phyloP scores from a whole-genome alignment of 192 early-diverging fungal genomes.

The Coemansia asiatica region DNA sequence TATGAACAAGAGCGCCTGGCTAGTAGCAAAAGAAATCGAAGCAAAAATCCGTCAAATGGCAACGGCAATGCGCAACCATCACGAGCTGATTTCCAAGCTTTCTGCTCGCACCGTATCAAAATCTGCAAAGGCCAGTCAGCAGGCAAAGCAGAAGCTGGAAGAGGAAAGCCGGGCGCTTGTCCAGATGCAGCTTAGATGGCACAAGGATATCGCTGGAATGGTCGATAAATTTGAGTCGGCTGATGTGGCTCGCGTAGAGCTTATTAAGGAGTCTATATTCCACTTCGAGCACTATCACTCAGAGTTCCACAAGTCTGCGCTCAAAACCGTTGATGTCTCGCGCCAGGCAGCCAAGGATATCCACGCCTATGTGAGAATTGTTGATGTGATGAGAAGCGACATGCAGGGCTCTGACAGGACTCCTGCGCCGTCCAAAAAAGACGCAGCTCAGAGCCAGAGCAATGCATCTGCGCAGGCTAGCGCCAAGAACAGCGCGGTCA shows the following conservation, averaged over 20 bases:
- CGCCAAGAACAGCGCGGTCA: not conserved
- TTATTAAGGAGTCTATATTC: conserved; percentile 36
- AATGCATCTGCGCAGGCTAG: not conserved
- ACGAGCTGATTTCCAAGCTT: conserved; percentile 45
- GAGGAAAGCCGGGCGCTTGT: conserved; percentile 30
- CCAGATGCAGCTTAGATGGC: conserved; percentile 45
- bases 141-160: conserved; percentile 38
- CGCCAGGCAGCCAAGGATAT: conserved; percentile 17
- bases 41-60: conserved; percentile 26
- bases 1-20: conserved; percentile 27
- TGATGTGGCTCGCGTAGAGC: conserved; percentile 42
- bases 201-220: conserved; percentile 26
- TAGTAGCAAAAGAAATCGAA: conserved; percentile 18
- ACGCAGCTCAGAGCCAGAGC: not conserved
- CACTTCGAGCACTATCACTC: conserved; percentile 45
- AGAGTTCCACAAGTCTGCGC: conserved; percentile 36
- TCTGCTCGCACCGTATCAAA: conserved; percentile 41
- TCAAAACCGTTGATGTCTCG: conserved; percentile 6
- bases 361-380: conserved; percentile 13
- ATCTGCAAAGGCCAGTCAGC: conserved; percentile 34
- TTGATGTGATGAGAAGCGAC: conserved; percentile 16
- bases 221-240: conserved; percentile 45
- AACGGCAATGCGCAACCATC: conserved; percentile 29
- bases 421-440: conserved; percentile 1
- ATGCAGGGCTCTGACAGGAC: not conserved